Evolutionary conservation across 2,329 filamentous ascomycete genomes (phyloP).

Genomic region (Talaromyces sp.): DNA sequence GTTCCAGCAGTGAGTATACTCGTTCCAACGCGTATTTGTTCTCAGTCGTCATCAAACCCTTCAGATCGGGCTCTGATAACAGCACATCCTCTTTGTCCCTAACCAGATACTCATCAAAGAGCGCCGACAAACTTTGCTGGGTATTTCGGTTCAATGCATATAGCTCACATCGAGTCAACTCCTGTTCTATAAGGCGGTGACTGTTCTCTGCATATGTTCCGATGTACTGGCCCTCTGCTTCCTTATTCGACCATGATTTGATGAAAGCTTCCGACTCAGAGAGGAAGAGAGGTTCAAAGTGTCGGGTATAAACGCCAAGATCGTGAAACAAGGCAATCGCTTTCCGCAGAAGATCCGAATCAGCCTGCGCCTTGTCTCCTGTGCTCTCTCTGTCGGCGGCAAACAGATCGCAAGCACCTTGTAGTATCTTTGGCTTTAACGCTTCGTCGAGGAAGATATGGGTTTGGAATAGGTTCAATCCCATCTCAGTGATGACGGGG

Average conservation of each 20-base stretch:
- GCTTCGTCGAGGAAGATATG: conserved; percentile 54
- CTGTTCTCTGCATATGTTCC: conserved; percentile 73
- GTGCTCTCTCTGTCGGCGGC: conserved; percentile 63
- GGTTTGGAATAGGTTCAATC: conserved; percentile 69
- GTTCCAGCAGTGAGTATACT: conserved; percentile 72
- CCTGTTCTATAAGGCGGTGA: conserved; percentile 65
- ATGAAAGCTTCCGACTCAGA: conserved; percentile 66
- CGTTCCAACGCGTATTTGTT: conserved; percentile 68
- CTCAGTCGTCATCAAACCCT: conserved; percentile 68
- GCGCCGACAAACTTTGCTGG: conserved; percentile 68
- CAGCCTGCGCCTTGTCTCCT: conserved; percentile 51
- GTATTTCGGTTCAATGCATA: conserved; percentile 83
- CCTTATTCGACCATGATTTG: conserved; percentile 63
- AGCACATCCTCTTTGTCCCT: conserved; percentile 64
- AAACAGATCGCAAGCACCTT: conserved; percentile 74
- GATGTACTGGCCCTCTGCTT: conserved; percentile 60
- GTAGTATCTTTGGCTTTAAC: conserved; percentile 55
- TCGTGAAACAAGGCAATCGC: conserved; percentile 79
- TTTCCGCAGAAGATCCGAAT: conserved; percentile 65
- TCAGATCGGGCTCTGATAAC: conserved; percentile 64
- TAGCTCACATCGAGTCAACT: conserved; percentile 72
- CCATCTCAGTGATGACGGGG: conserved; percentile 75
- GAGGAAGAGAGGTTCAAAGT: conserved; percentile 76
- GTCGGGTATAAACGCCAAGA: conserved; percentile 73
- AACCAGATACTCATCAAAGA: conserved; percentile 71